These are phyloP conservation scores for Blumeria hordei DNA, from an alignment of 2,329 filamentous ascomycete species.

Conservation along the genomic window DNA sequence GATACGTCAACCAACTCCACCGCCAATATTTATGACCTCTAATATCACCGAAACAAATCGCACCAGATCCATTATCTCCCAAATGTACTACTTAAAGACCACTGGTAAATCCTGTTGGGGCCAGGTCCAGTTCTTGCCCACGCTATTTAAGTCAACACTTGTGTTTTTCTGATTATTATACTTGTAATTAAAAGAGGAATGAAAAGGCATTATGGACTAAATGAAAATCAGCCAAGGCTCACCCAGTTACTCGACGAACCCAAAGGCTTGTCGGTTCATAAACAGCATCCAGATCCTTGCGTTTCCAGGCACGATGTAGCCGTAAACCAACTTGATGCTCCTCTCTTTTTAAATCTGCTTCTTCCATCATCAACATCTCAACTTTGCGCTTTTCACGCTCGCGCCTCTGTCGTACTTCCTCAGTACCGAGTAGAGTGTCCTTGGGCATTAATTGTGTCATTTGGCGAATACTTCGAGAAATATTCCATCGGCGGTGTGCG, in stretches of 20 bases:
- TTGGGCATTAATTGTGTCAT: conserved; percentile 57
- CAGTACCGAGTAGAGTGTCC: conserved; percentile 41
- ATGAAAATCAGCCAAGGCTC: background rate
- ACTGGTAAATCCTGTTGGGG: background rate
- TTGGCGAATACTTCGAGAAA: conserved; percentile 48
- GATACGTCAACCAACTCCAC: too few species aligned
- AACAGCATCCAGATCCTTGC: conserved; percentile 39
- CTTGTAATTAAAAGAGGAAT: background rate
- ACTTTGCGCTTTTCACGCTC: conserved; percentile 37
- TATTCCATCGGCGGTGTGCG: conserved; percentile 42
- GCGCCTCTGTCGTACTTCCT: conserved; percentile 34
- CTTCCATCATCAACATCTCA: conserved; percentile 35
- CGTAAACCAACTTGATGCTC: conserved; percentile 59
- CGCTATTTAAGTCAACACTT: background rate
- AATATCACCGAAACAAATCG: too few species aligned
- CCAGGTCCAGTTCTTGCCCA: background rate
- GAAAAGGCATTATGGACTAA: too few species aligned
- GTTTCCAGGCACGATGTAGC: conserved; percentile 50
- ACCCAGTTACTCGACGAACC: conserved; percentile 46
- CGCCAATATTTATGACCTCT: too few species aligned
- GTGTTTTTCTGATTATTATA: background rate
- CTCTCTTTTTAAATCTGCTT: conserved; percentile 49
- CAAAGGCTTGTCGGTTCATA: conserved; percentile 48
- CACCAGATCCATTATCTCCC: too few species aligned
- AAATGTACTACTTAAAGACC: background rate